These are phyloP conservation scores for Anethum foeniculum DNA, from an alignment of 140 eudicot genomes.

Conservation along the genomic window DNA sequence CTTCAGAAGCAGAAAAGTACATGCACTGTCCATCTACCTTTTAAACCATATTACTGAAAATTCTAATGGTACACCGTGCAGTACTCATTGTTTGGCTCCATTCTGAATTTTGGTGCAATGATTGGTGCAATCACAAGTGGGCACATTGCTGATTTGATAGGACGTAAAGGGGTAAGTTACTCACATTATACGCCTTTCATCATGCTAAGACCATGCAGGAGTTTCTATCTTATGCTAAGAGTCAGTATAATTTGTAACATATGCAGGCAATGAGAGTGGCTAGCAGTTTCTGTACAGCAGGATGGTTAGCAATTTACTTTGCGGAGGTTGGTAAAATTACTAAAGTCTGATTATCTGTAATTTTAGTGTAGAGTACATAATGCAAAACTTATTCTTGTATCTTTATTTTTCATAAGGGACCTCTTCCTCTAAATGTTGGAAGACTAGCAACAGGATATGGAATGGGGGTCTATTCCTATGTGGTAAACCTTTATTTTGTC, in stretches of 20 bases:
- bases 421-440: conserved; percentile 51
- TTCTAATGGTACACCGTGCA: conserved; percentile 20
- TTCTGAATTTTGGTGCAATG: conserved; percentile 91
- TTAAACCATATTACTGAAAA: neutral
- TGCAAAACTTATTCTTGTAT: neutral
- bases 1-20: neutral
- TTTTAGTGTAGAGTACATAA: neutral
- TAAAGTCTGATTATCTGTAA: neutral
- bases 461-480: conserved; percentile 90
- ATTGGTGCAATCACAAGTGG: conserved; percentile 93
- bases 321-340: conserved; percentile 45
- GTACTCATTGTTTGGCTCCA: conserved; percentile 88
- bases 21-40: neutral
- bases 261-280: conserved; percentile 79
- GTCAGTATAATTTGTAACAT: conserved; percentile 5
- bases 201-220: neutral
- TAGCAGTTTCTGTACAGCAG: conserved; percentile 52
- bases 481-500: conserved; percentile 34
- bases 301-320: conserved; percentile 82
- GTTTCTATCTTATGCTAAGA: neutral
- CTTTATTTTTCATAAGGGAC: conserved; percentile 33
- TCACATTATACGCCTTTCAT: neutral
- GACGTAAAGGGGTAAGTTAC: conserved; percentile 82
- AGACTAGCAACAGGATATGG: conserved; percentile 93
- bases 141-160: conserved; percentile 60